A percentile compares a stretch with the other conserved stretches of the same genome.
These are phyloP conservation scores for Akanthomyces dipterigenus DNA, from an alignment of 2,329 filamentous ascomycete genomes.

Conservation along the genomic window DNA sequence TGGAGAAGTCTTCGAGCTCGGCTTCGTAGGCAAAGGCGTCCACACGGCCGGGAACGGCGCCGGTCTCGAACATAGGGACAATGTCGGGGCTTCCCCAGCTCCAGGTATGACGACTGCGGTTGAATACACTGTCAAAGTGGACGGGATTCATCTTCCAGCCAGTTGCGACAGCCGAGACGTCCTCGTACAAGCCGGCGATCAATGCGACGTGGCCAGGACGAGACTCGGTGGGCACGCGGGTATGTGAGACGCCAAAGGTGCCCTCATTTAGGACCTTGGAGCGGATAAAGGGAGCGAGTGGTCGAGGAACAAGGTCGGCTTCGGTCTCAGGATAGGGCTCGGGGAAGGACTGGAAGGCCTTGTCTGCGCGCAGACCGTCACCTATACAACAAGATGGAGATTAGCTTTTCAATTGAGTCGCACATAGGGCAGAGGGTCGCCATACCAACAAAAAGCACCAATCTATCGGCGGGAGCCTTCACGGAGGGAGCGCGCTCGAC, in stretches of 20 bases:
- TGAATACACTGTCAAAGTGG: slow-evolving; percentile 98
- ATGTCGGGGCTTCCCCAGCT: slow-evolving; percentile 99
- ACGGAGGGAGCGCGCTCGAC: slow-evolving; percentile 53
- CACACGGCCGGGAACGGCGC: slow-evolving; percentile 80
- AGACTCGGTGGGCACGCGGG: slow-evolving; percentile 92
- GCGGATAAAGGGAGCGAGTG: slow-evolving; percentile 84
- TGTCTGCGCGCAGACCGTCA: slow-evolving; percentile 93
- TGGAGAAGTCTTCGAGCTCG: slow-evolving; percentile 85
- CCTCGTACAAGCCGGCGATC: slow-evolving; percentile 94
- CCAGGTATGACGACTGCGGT: slow-evolving; percentile 93
- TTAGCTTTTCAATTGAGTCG: slow-evolving; percentile 6
- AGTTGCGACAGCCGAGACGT: slow-evolving; percentile 93
- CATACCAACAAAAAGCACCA: slow-evolving; percentile 87
- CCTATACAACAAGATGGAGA: slow-evolving; percentile 37
- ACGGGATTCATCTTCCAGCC: slow-evolving; percentile 99
- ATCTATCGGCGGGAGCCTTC: slow-evolving; percentile 76
- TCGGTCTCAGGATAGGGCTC: slow-evolving; percentile 69
- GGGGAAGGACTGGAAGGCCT: slow-evolving; percentile 89
- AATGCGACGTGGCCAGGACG: slow-evolving; percentile 93
- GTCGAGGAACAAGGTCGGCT: slow-evolving; percentile 63
- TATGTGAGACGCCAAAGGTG: slow-evolving; percentile 96
- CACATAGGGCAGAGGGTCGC: background rate
- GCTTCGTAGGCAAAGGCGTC: slow-evolving; percentile 79
- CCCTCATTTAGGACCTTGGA: slow-evolving; percentile 82
- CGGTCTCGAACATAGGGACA: slow-evolving; percentile 90